Conservation (phyloP, 257 asterid species). For the Plantago major region DNA sequence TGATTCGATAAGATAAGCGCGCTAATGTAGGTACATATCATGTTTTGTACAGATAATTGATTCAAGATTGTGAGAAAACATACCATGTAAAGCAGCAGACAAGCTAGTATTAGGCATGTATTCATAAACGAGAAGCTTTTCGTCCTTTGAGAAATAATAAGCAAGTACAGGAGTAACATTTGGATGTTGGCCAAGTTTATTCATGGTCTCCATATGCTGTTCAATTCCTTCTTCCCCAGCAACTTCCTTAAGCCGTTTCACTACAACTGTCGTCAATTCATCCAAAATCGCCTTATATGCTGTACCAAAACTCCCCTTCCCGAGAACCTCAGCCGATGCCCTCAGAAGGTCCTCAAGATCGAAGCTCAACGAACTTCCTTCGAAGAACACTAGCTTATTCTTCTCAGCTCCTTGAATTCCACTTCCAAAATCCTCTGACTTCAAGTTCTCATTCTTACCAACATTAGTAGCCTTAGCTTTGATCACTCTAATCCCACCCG, state of each 20-base stretch:
- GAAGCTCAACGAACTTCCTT: slow-evolving; percentile 62
- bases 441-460: slow-evolving; percentile 54
- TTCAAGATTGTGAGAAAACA: neutral
- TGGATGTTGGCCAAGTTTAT: slow-evolving; percentile 45
- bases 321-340: slow-evolving; percentile 97
- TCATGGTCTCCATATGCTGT: slow-evolving; percentile 74
- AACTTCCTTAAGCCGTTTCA: slow-evolving; percentile 74
- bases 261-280: slow-evolving; percentile 71
- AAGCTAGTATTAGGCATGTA: slow-evolving; percentile 79
- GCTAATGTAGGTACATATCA: neutral
- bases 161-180: slow-evolving; percentile 70
- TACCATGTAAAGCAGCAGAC: slow-evolving; percentile 82
- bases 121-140: slow-evolving; percentile 85
- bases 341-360: slow-evolving; percentile 88
- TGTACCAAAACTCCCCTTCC: slow-evolving; percentile 86
- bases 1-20: neutral
- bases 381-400: slow-evolving; percentile 71
- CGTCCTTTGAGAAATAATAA: slow-evolving; percentile 87
- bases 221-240: slow-evolving; percentile 78
- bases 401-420: slow-evolving; percentile 89
- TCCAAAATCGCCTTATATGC: slow-evolving; percentile 84
- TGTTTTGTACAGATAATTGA: neutral
- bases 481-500: slow-evolving; percentile 31
- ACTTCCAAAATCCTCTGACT: slow-evolving; percentile 86
- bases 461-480: slow-evolving; percentile 48